Evolutionary conservation across 2,329 filamentous ascomycete genomes (phyloP).

Genomic region (Aspergillus costaricaensis): DNA sequence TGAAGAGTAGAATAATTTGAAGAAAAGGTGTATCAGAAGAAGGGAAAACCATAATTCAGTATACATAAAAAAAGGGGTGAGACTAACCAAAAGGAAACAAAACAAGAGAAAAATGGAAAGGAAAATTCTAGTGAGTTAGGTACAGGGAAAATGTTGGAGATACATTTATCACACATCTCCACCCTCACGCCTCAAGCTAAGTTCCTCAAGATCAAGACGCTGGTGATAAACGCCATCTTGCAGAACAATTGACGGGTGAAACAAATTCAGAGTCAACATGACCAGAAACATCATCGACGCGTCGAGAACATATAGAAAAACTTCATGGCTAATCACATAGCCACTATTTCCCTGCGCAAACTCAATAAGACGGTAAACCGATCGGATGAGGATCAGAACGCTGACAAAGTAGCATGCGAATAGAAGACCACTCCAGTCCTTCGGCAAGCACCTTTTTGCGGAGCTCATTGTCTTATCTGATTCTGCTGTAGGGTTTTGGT

Average conservation of each 20-base stretch:
- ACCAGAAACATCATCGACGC: conserved; percentile 10
- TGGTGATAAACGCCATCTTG: neutral
- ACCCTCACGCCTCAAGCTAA: neutral
- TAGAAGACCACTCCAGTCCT: neutral
- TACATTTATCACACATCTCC: neutral
- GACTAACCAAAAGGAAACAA: too few species aligned
- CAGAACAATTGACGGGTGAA: conserved; percentile 11
- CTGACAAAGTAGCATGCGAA: conserved; percentile 1
- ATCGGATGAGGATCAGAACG: neutral
- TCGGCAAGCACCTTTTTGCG: neutral
- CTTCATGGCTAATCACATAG: conserved; percentile 8
- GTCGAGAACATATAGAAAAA: conserved; percentile 12
- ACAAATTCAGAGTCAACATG: conserved; percentile 13
- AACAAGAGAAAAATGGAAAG: too few species aligned
- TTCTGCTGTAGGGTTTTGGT: neutral
- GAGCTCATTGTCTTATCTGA: neutral
- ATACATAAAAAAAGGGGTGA: too few species aligned
- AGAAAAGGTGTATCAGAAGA: too few species aligned
- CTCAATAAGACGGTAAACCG: conserved; percentile 9
- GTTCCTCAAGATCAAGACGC: neutral
- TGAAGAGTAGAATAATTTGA: too few species aligned
- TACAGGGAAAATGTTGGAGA: too few species aligned
- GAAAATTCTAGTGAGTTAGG: too few species aligned
- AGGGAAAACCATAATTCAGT: too few species aligned
- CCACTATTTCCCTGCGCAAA: conserved; percentile 8